These are phyloP conservation scores for Articulospora tetracladia DNA, from an alignment of 495 filamentous ascomycete genomes.

Conservation along the genomic window DNA sequence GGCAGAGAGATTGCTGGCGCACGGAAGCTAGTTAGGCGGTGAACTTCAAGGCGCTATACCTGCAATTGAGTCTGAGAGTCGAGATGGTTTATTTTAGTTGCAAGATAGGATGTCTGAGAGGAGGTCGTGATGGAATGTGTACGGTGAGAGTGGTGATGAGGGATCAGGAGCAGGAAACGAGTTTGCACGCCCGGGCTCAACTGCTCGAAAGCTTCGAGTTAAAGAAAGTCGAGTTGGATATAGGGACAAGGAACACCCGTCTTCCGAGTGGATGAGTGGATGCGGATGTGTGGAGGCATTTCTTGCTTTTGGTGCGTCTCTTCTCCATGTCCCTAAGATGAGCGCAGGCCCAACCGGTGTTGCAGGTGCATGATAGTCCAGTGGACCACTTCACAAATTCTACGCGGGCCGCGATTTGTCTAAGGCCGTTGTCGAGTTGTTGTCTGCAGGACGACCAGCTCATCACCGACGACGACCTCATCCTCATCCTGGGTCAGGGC, in stretches of 20 bases:
- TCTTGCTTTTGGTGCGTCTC: not conserved
- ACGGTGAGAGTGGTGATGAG: not conserved
- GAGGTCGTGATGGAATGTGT: not conserved
- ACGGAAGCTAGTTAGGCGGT: slow-evolving; percentile 1
- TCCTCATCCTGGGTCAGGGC: not conserved
- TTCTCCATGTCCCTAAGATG: not conserved
- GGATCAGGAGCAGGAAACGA: too few species aligned
- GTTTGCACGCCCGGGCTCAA: too few species aligned
- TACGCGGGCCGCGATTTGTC: not conserved
- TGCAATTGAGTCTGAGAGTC: not conserved
- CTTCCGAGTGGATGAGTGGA: not conserved
- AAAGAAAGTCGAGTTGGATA: not conserved
- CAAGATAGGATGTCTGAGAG: not conserved
- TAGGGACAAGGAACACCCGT: not conserved
- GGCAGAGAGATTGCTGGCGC: slow-evolving; percentile 8
- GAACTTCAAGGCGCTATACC: not conserved
- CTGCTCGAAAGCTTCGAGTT: not conserved
- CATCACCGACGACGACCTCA: not conserved
- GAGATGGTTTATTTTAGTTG: not conserved
- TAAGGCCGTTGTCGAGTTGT: too few species aligned
- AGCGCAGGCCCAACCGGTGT: not conserved
- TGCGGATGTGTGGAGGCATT: not conserved
- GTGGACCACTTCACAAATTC: too few species aligned
- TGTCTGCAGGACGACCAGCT: not conserved
- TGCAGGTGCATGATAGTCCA: not conserved